Conservation (phyloP, 2,329 filamentous ascomycete species). For the Trichoderma sp. region DNA sequence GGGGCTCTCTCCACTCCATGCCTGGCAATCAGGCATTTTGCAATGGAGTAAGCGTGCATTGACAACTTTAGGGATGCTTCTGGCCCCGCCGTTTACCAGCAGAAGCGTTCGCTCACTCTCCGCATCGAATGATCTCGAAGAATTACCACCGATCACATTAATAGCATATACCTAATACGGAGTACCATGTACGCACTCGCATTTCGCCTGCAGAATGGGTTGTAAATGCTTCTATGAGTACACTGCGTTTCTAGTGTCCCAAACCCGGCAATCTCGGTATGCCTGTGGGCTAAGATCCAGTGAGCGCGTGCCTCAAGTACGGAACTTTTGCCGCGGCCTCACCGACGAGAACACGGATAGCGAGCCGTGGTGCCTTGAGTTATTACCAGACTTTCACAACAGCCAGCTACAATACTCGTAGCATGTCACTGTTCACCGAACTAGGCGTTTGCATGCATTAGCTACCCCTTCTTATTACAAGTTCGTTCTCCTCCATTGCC, state of each 20-base stretch:
- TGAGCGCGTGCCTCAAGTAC: neutral
- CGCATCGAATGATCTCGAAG: neutral
- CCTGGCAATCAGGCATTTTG: neutral
- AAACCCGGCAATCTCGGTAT: constrained; percentile 6
- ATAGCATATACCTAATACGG: neutral
- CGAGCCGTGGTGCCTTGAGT: neutral
- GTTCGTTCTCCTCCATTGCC: neutral
- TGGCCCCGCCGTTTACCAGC: neutral
- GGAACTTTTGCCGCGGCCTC: constrained; percentile 15
- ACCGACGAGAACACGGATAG: neutral
- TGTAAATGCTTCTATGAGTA: neutral
- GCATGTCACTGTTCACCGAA: constrained; percentile 12
- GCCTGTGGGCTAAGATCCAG: neutral
- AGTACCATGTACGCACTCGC: neutral
- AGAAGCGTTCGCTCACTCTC: neutral
- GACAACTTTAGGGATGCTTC: neutral
- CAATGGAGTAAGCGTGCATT: neutral
- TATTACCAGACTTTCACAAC: neutral
- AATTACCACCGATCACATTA: neutral
- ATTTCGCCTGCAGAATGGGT: neutral
- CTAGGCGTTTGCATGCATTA: neutral
- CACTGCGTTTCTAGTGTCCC: neutral
- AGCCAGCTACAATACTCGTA: neutral
- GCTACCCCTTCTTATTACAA: neutral
- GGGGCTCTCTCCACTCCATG: neutral